Evolutionary conservation across 805 yeast genomes (phyloP).

Genomic region (Lachancea fermentati): DNA sequence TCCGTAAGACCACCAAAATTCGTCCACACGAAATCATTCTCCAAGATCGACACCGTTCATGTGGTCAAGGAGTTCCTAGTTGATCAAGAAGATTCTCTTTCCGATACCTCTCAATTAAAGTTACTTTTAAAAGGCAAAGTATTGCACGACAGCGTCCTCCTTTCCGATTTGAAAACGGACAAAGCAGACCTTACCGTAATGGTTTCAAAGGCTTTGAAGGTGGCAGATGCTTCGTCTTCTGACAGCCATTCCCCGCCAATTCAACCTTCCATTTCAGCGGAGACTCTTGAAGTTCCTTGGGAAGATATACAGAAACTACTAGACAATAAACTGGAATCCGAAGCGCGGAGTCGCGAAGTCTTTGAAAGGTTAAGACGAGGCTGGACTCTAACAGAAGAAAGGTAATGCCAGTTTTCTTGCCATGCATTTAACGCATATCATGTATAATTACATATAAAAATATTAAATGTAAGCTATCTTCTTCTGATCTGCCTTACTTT

Average conservation of each 20-base stretch:
- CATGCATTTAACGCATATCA: no score
- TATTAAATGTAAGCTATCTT: conserved; percentile 17
- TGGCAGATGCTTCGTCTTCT: conserved; percentile 4
- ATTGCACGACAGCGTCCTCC: conserved; percentile 43
- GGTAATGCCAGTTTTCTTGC: conserved; percentile 1
- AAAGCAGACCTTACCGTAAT: conserved; percentile 40
- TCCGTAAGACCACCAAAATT: conserved; percentile 74
- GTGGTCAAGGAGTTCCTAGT: conserved; percentile 32
- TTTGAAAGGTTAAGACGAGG: conserved; percentile 36
- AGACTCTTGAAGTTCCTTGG: conserved; percentile 38
- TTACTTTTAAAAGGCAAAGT: conserved; percentile 59
- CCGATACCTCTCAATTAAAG: conserved; percentile 40
- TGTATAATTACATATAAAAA: no score
- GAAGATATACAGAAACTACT: conserved; percentile 35
- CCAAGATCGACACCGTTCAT: conserved; percentile 27
- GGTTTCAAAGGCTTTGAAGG: conserved; percentile 29
- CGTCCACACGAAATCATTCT: conserved; percentile 27
- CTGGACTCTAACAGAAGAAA: conserved; percentile 34
- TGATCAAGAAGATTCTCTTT: conserved; percentile 26
- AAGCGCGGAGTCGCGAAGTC: conserved; percentile 25
- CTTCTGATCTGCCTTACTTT: conserved; percentile 43
- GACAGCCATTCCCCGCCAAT: conserved; percentile 1
- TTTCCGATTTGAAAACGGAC: conserved; percentile 30
- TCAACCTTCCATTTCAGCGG: conserved; percentile 1
- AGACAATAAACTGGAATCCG: conserved; percentile 29